These are phyloP conservation scores for Epichloe brachyelytri DNA, from an alignment of 2,329 filamentous ascomycete species.

Conservation along the genomic window DNA sequence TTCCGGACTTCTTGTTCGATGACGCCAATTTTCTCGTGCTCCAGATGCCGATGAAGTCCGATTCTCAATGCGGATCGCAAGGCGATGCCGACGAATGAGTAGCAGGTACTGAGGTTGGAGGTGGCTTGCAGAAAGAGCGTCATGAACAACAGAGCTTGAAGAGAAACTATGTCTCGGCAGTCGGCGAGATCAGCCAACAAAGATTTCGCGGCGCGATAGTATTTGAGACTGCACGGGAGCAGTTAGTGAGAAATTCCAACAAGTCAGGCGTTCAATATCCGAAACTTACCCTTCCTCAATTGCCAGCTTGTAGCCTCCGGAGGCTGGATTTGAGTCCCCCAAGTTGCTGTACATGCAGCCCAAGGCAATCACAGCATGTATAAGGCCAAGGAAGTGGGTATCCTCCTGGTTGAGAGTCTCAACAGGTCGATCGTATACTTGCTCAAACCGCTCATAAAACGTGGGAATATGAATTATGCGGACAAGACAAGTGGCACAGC, in stretches of 20 bases:
- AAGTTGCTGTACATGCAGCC: slow-evolving; percentile 58
- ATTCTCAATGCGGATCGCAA: slow-evolving; percentile 63
- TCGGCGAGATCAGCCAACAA: slow-evolving; percentile 54
- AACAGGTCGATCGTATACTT: slow-evolving; percentile 57
- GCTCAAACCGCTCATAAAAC: slow-evolving; percentile 67
- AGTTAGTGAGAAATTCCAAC: slow-evolving; percentile 12
- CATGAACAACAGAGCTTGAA: slow-evolving; percentile 69
- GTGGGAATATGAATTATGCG: slow-evolving; percentile 70
- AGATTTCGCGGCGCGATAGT: slow-evolving; percentile 54
- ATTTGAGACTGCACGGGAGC: slow-evolving; percentile 46
- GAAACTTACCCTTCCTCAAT: slow-evolving; percentile 41
- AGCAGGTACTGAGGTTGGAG: slow-evolving; percentile 66
- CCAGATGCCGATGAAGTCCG: slow-evolving; percentile 62
- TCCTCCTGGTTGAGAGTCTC: slow-evolving; percentile 52
- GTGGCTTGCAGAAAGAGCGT: slow-evolving; percentile 71
- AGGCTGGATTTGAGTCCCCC: slow-evolving; percentile 37
- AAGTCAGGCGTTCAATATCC: background rate
- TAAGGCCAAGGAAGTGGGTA: slow-evolving; percentile 53
- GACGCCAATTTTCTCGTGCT: slow-evolving; percentile 47
- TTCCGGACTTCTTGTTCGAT: slow-evolving; percentile 52
- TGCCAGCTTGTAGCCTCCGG: slow-evolving; percentile 34
- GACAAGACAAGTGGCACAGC: slow-evolving; percentile 43
- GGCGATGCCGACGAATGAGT: slow-evolving; percentile 68
- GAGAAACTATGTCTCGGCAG: slow-evolving; percentile 59
- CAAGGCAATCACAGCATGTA: slow-evolving; percentile 58